phyloP scores from a whole-genome alignment of 345 rosid genomes.

The Adansonia digitata region DNA sequence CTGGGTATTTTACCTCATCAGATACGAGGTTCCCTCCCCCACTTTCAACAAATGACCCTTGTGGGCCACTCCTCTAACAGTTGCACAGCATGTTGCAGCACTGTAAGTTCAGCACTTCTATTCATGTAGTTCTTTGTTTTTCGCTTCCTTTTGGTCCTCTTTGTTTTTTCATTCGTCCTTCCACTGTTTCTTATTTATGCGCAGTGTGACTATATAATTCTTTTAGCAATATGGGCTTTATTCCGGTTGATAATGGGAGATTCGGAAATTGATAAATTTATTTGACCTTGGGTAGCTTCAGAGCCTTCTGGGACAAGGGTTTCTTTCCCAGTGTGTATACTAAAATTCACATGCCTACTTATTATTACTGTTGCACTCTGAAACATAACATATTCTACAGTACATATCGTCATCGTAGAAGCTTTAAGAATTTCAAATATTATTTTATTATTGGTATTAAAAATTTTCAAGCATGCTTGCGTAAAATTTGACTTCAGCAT shows the following conservation, averaged over 20 bases:
- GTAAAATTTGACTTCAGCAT: not conserved
- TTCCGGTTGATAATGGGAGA: not conserved
- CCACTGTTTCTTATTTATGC: not conserved
- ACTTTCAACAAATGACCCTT: constrained; percentile 77
- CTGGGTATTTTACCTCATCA: constrained; percentile 96
- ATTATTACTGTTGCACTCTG: not conserved
- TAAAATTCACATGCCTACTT: not conserved
- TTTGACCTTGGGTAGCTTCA: not conserved
- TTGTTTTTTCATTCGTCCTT: not conserved
- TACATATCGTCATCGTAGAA: not conserved
- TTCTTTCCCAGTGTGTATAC: not conserved
- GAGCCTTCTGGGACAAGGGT: not conserved
- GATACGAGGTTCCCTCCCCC: constrained; percentile 76
- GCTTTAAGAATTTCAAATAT: not conserved
- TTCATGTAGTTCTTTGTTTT: not conserved
- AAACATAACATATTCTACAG: not conserved
- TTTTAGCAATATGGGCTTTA: not conserved
- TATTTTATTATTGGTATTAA: not conserved
- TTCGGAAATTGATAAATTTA: not conserved
- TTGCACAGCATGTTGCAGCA: constrained; percentile 84
- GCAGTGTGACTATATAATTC: not conserved
- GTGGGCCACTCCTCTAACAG: constrained; percentile 78
- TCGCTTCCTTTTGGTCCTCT: not conserved
- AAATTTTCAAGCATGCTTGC: not conserved
- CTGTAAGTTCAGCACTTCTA: constrained; percentile 40